These are phyloP conservation scores for Populus tremula DNA, from an alignment of 345 rosid species.

Conservation along the genomic window DNA sequence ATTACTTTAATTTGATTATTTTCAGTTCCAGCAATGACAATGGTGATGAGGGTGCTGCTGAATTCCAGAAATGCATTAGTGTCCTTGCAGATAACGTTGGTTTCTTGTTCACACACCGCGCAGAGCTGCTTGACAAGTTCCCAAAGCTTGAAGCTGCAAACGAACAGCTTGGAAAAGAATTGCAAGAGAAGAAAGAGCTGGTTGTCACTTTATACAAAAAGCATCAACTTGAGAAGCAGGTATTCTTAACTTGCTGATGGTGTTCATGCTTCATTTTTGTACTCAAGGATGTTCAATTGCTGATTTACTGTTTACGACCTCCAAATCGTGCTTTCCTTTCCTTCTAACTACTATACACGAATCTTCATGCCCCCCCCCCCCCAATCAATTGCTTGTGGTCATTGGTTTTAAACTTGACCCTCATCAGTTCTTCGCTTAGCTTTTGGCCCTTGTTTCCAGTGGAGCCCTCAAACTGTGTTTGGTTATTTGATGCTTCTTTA, in stretches of 20 bases:
- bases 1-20: slow-evolving; percentile 22
- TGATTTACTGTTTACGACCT: not conserved
- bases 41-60: slow-evolving; percentile 70
- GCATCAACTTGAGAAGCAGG: slow-evolving; percentile 97
- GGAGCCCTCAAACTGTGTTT: not conserved
- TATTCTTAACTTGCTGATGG: slow-evolving; percentile 18
- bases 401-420: not conserved
- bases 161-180: slow-evolving; percentile 70
- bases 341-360: not conserved
- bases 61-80: slow-evolving; percentile 68
- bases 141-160: slow-evolving; percentile 62
- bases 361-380: too few species aligned
- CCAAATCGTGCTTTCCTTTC: too few species aligned
- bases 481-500: not conserved
- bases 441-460: not conserved
- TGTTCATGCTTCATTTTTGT: not conserved
- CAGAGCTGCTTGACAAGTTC: slow-evolving; percentile 73
- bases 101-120: slow-evolving; percentile 69
- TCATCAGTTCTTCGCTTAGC: not conserved
- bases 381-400: not conserved
- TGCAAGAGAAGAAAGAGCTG: slow-evolving; percentile 78
- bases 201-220: slow-evolving; percentile 72
- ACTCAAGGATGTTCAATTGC: not conserved
- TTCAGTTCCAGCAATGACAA: slow-evolving; percentile 64
- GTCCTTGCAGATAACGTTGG: slow-evolving; percentile 77